Percentiles rank a stretch among this genome's conserved stretches.
Evolutionary conservation across 1,139 yeast genomes (phyloP).

Genomic region (Entelexis paramagnoliae): DNA sequence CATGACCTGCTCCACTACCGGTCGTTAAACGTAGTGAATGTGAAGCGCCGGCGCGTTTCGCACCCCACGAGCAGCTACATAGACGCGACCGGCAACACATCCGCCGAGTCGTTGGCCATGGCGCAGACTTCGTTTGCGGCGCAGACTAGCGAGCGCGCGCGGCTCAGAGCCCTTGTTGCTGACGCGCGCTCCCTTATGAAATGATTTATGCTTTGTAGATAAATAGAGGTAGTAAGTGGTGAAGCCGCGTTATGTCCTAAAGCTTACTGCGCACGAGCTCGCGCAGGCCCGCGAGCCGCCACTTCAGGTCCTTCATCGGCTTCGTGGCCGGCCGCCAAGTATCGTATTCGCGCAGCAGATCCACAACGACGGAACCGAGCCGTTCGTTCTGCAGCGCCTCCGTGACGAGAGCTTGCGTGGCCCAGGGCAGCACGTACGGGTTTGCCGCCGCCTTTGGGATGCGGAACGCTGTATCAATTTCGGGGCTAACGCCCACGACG

Average conservation of each 20-base stretch:
- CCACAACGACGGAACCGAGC: slow-evolving; percentile 37
- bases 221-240: not conserved
- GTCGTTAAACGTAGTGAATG: slow-evolving; percentile 1
- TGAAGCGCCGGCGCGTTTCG: slow-evolving; percentile 10
- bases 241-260: not conserved
- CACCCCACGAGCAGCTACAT: not conserved
- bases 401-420: slow-evolving; percentile 68
- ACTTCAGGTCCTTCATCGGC: slow-evolving; percentile 69
- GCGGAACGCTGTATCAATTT: slow-evolving; percentile 25
- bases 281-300: slow-evolving; percentile 56
- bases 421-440: slow-evolving; percentile 88
- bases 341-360: slow-evolving; percentile 56
- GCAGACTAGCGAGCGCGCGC: slow-evolving; percentile 1
- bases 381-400: slow-evolving; percentile 32
- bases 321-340: slow-evolving; percentile 80
- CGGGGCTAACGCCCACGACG: slow-evolving; percentile 27
- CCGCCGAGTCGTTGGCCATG: not conserved
- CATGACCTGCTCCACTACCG: not conserved
- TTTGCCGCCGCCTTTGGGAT: slow-evolving; percentile 37
- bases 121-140: not conserved
- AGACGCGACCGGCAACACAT: not conserved
- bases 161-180: slow-evolving; percentile 2
- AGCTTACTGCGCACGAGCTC: slow-evolving; percentile 9
- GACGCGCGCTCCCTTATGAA: slow-evolving; percentile 3
- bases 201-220: not conserved